Evolutionary conservation across 106 monocot genomes (phyloP), one percentile per base, ranked within the genome.

Genomic region (Dendrobium chrysotoxum): DNA sequence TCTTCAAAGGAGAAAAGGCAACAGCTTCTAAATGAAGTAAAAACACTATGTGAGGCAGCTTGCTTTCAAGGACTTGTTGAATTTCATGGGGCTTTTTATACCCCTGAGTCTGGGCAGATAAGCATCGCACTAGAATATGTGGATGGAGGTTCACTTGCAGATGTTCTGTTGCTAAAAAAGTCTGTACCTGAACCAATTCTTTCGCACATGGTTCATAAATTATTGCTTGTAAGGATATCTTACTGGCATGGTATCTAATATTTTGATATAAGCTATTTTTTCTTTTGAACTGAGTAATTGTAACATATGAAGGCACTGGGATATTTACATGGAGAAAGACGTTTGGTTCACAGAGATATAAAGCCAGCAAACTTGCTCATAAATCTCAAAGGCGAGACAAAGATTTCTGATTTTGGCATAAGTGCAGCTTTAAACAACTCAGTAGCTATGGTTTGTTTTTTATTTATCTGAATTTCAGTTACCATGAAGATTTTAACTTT

Each of bases 391-490:
- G 99, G 95, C 9, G 92, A 99, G 78, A 82, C 93, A 20, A 99
- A 99, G 80, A 95, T 99, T 65, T 93, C 95, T 47, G 99, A 99
- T 66, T 99, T 99, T 86, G 99, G 99, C n/a, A 88, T 99, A 65
- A 99, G 95, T 89, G 90, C 99, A 80, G 99, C 90, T 31, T 86
- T 99, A 75, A 91, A 99, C 80, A 91, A 93, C 77, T 91, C 99
- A 15, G 58, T 95, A 75, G 89, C 99, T 39, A 91, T 99, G 95
- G 99, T 99, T 84, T 68, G 92, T 54, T 28, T 47, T 76, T 47
- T 47, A 11, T 26, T 76, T 47, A 47, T 47, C 75, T 44, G 44
- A 75, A 15, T 42, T 72, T 72, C 21, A 75, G 12, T 44, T 42
- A 39, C 39, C 40, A 80, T 74, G 77, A 45, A 46, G 13, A 23